Base-by-base conservation (phyloP, 139 green algal species). In the Pycnococcus provasolii region DNA sequence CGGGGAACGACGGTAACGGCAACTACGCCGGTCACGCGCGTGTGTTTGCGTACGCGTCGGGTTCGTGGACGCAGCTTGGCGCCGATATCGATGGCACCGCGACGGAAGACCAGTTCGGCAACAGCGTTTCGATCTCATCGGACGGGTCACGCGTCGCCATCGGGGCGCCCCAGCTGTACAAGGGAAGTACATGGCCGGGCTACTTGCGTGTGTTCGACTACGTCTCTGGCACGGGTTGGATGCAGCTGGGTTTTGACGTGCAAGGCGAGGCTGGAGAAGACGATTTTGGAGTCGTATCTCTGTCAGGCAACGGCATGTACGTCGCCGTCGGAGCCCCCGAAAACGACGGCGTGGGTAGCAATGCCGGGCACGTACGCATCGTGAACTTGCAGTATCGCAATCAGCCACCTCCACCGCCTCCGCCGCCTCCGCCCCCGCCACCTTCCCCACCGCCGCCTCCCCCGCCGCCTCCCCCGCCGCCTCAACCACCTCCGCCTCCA, bases 121-220 rank as follows among this genome's bases (percentile, higher is more conserved):
- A 6, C 8, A 5, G 15, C 8, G 53, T 37, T 0, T 60, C 53
- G 53, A 39, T 60, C 4, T 60, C 53, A 4, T 39, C 6, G 6
- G 53, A 60, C 53, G 53, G 53, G 15, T 43, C 53, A n/a, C 5
- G 5, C 53, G 13, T 60, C 4, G 53, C 13, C 8, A 15, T 60
- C 53, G 53, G 53, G 15, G 53, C 53, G 4, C 53, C 53, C 26
- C 26, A 26, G 26, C 26, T 26, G 26, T 26, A 26, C 26, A 26
- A 26, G 26, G 26, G 26, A 37, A 40, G 58, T 40, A 46, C 58
- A 8, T 11, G 5, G 37, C 3, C 26, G 4, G 58, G 58, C 58
- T 13, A 64, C 58, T 11, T 64, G 58, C 58, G 58, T 13, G 58
- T 64, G 58, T 64, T 50, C 58, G 4, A 46, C 4, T 46, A 15